Evolutionary conservation across 2,329 filamentous ascomycete genomes (phyloP).

Genomic region (Pseudocercospora vitis): DNA sequence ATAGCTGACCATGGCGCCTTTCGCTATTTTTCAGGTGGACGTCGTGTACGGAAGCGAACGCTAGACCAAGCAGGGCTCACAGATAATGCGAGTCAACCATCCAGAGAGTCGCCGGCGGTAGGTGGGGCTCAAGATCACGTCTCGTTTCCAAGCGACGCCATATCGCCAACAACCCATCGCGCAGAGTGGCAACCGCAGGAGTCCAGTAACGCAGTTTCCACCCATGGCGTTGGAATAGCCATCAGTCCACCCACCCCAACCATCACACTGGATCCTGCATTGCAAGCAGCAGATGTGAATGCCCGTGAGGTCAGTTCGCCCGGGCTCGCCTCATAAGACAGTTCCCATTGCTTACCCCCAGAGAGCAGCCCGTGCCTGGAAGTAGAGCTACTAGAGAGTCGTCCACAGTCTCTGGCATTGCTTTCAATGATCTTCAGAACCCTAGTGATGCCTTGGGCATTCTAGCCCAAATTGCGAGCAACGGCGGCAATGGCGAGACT

Average conservation of each 20-base stretch:
- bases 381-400: constrained; percentile 30
- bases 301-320: constrained; percentile 17
- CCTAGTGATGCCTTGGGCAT: constrained; percentile 52
- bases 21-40: too few species aligned
- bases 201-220: constrained; percentile 4
- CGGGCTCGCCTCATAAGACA: not conserved
- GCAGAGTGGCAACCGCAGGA: constrained; percentile 13
- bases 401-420: constrained; percentile 34
- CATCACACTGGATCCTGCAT: constrained; percentile 35
- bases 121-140: constrained; percentile 27
- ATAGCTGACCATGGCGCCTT: too few species aligned
- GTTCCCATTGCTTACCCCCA: not conserved
- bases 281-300: constrained; percentile 31
- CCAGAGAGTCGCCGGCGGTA: constrained; percentile 28
- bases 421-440: constrained; percentile 49
- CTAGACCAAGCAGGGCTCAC: constrained; percentile 32
- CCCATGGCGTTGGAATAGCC: constrained; percentile 15
- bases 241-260: constrained; percentile 27
- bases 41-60: constrained; percentile 56
- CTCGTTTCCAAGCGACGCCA: constrained; percentile 23
- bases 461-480: constrained; percentile 48
- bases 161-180: constrained; percentile 11
- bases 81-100: constrained; percentile 31
- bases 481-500: constrained; percentile 29
- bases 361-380: constrained; percentile 10